Conservation (phyloP, 2,329 filamentous ascomycete species). For the Pseudocercospora fijiensis region DNA sequence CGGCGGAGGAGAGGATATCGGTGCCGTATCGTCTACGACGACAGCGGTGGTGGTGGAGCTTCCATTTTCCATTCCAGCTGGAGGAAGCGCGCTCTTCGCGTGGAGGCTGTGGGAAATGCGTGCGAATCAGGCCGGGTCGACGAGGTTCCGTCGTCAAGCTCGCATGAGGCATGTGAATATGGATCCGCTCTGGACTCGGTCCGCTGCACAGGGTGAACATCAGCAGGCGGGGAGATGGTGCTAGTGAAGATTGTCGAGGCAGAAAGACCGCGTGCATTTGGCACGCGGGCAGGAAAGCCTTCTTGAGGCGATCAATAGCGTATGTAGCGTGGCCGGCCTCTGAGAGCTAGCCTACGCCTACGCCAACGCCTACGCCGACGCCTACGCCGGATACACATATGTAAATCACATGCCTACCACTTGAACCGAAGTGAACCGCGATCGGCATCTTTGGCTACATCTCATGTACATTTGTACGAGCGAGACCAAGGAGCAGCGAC, state of each 20-base stretch:
- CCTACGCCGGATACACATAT: too few species aligned
- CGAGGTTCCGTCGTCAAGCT: background rate
- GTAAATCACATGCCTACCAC: background rate
- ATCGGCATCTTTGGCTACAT: background rate
- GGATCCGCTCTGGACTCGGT: background rate
- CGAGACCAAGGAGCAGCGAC: background rate
- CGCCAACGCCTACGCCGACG: too few species aligned
- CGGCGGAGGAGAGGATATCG: slow-evolving; percentile 26
- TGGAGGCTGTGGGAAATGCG: background rate
- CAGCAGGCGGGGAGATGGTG: background rate
- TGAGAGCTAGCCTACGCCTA: too few species aligned
- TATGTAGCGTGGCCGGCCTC: background rate
- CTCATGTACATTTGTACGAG: slow-evolving; percentile 2
- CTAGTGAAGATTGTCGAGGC: background rate
- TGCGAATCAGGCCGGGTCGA: slow-evolving; percentile 7
- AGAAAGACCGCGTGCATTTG: background rate
- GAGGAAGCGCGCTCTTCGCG: background rate
- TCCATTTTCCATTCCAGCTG: slow-evolving; percentile 32
- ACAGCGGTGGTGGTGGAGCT: slow-evolving; percentile 14
- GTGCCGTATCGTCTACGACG: slow-evolving; percentile 12
- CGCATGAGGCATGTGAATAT: background rate
- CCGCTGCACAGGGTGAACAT: background rate
- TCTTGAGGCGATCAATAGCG: slow-evolving; percentile 1
- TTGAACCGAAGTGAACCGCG: background rate
- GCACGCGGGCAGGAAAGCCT: slow-evolving; percentile 6